phyloP scores from a whole-genome alignment of 1,284 basidiomycete species.

The Malassezia japonica region DNA sequence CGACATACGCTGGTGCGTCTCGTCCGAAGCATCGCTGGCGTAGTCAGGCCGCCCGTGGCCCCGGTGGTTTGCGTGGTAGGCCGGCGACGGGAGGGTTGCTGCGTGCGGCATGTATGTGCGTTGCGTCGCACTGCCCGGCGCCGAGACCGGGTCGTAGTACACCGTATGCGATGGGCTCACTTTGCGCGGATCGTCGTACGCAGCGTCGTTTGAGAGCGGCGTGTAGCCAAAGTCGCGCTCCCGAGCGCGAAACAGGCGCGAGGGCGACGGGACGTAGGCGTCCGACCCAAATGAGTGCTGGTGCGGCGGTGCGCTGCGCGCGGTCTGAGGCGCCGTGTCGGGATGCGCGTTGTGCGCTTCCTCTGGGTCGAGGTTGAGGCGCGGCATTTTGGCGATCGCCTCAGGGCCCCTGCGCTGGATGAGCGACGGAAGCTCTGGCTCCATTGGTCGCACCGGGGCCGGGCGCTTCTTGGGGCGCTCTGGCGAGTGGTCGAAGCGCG shows the following conservation, averaged over 20 bases:
- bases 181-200: not conserved
- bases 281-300: constrained; percentile 32
- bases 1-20: not conserved
- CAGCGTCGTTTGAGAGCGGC: not conserved
- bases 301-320: constrained; percentile 35
- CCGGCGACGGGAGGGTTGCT: constrained; percentile 38
- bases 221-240: not conserved
- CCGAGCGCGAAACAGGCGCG: constrained; percentile 15
- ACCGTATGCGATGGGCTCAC: not conserved
- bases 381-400: constrained; percentile 37
- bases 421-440: constrained; percentile 15
- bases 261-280: constrained; percentile 17
- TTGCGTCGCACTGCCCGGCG: no score
- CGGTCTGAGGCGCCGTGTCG: not conserved
- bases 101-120: constrained; percentile 25
- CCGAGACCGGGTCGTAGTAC: not conserved
- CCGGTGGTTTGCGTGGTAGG: constrained; percentile 37
- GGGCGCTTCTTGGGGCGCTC: no score
- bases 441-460: no score
- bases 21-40: not conserved
- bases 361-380: constrained; percentile 32
- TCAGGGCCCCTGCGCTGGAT: constrained; percentile 38
- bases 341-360: not conserved
- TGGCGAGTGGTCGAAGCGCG: no score
- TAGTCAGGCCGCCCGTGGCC: not conserved